Evolutionary conservation across 495 filamentous ascomycete genomes (phyloP), one percentile per base, ranked within the genome.

Genomic region (Neurospora terricola): DNA sequence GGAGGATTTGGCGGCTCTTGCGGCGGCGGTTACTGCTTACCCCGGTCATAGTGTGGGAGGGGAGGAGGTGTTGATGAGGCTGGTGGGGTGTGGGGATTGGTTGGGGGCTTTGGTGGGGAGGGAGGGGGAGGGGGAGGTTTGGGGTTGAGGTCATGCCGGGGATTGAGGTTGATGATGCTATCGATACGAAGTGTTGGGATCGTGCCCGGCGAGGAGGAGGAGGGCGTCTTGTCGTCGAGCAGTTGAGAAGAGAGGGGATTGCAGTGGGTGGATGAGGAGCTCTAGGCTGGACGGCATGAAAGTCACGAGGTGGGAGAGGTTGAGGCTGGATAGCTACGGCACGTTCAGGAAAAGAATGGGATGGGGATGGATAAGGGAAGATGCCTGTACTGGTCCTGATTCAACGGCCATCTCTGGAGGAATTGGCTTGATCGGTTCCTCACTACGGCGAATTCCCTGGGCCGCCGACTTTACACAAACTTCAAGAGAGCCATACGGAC

Each of bases 1-100:
- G 54, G 86, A 88, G 71, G 93, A 98, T 77, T 84, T 87, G 8
- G 81, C 78, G 0, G 81, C 81, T 1, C 87, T 88, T 70, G 81
- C 82, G 7, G 90, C 86, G 6, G 89, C 95, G 16, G 83, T 92
- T 6, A 89, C 89, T 5, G 92, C 91, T 12, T 81, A 92, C 75
- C 88, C 88, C 69, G 91, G 90, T 38, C 89, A 88, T 82, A 83
- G 23, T 73, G 85, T 86, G 37, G 80, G 80, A 21, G 76, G 75
- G n/a, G 76, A 79, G 23, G 73, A 72, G 18, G 71, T 71, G 70
- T 75, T 79, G 7, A 72, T 87, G 54, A 78, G 77, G 69, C 70
- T 87, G 27, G 72, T 71, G 71, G 82, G 80, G 27, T 84, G 81
- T 45, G 85, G 84, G 21, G 83, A 86, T 73, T 87, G 82, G 82